Percentiles rank a stretch among this genome's conserved stretches.
Evolutionary conservation across 1,284 basidiomycete genomes (phyloP).

Genomic region (Tilletia caries): DNA sequence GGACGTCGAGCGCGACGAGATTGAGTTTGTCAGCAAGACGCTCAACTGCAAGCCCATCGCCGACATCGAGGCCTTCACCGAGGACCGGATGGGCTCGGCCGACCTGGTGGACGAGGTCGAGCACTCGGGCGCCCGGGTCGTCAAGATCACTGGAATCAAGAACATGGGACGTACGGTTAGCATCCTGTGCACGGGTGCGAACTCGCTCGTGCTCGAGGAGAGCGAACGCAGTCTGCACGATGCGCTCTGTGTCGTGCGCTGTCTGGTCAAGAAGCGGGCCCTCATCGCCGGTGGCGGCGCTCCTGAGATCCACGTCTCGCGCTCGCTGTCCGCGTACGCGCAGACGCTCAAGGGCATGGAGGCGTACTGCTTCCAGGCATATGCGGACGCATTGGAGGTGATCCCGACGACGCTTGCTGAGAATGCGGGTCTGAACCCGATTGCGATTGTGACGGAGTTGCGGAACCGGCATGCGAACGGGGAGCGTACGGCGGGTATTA

Average conservation of each 20-base stretch:
- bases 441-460: constrained; percentile 95
- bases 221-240: constrained; percentile 96
- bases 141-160: constrained; percentile 90
- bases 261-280: constrained; percentile 95
- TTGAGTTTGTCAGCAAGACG: constrained; percentile 93
- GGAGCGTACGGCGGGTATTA: constrained; percentile 93
- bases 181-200: constrained; percentile 91
- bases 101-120: constrained; percentile 90
- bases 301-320: constrained; percentile 97
- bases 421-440: constrained; percentile 96
- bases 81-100: constrained; percentile 95
- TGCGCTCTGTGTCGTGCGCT: constrained; percentile 94
- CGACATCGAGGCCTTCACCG: constrained; percentile 97
- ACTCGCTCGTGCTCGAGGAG: constrained; percentile 92
- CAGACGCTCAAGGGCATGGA: constrained; percentile 97
- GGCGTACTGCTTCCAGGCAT: constrained; percentile 98
- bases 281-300: constrained; percentile 96
- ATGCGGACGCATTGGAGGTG: constrained; percentile 94
- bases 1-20: constrained; percentile 97
- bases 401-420: constrained; percentile 97
- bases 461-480: constrained; percentile 94
- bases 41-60: constrained; percentile 93
- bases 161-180: constrained; percentile 92
- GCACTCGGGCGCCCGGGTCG: constrained; percentile 82
- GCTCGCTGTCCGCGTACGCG: constrained; percentile 82